phyloP scores from a whole-genome alignment of 345 rosid genomes.

The Arabis hirsuta region DNA sequence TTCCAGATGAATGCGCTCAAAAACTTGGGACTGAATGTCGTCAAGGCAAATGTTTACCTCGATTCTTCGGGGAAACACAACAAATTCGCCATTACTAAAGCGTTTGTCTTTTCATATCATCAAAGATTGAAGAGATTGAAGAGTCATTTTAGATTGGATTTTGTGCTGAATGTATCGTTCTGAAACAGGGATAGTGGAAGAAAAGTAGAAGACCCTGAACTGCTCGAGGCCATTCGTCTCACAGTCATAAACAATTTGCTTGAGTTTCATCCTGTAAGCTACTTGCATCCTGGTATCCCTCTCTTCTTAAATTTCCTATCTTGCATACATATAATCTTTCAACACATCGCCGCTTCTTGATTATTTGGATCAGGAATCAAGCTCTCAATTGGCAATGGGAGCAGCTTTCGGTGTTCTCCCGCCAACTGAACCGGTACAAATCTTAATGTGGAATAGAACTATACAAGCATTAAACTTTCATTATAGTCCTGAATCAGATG shows the following conservation, averaged over 20 bases:
- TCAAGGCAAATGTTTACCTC: slow-evolving; percentile 84
- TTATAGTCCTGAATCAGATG: not conserved
- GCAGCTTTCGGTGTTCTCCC: slow-evolving; percentile 87
- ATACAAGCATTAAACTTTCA: not conserved
- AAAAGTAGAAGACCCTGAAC: slow-evolving; percentile 92
- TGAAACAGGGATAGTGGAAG: slow-evolving; percentile 77
- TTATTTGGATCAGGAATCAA: slow-evolving; percentile 71
- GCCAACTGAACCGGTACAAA: slow-evolving; percentile 61
- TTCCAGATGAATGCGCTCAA: slow-evolving; percentile 90
- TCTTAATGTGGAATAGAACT: not conserved
- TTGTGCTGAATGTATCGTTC: not conserved
- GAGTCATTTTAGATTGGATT: not conserved
- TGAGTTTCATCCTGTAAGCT: slow-evolving; percentile 87
- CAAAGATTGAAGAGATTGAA: not conserved
- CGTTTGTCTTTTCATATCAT: slow-evolving; percentile 55
- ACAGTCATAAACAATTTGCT: slow-evolving; percentile 89
- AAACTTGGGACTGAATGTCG: slow-evolving; percentile 91
- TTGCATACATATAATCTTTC: slow-evolving; percentile 24
- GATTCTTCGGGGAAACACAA: slow-evolving; percentile 98
- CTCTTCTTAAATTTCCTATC: not conserved
- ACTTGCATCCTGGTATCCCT: slow-evolving; percentile 23
- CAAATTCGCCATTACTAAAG: slow-evolving; percentile 78
- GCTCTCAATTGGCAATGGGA: slow-evolving; percentile 97
- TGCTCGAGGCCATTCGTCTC: slow-evolving; percentile 96
- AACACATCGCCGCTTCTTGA: slow-evolving; percentile 11